Evolutionary conservation across 1,284 basidiomycete species (phyloP).

Genomic region (Sparassis latifolia): DNA sequence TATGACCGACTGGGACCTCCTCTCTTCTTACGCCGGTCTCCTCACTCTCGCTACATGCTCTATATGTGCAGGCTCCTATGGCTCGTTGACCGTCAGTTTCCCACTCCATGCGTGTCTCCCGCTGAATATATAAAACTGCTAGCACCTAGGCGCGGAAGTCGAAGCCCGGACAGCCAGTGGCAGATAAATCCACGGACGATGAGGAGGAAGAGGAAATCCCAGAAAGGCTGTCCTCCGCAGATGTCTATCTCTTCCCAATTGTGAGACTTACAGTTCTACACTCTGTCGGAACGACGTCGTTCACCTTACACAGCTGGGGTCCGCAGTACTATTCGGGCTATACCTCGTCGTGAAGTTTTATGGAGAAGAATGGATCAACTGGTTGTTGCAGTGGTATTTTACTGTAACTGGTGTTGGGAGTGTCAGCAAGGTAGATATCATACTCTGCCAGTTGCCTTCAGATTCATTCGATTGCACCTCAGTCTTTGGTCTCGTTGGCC

Average conservation of each 20-base stretch:
- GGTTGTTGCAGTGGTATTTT: conserved; percentile 74
- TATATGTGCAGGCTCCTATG: conserved; percentile 62
- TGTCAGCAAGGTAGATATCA: conserved; percentile 57
- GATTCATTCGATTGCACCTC: background rate
- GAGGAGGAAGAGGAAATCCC: conserved; percentile 40
- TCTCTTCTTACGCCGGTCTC: conserved; percentile 64
- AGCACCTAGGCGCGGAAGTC: conserved; percentile 24
- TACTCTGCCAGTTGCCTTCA: background rate
- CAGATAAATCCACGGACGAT: conserved; percentile 29
- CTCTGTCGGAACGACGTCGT: background rate
- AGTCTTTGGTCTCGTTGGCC: conserved; percentile 47
- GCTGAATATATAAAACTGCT: background rate
- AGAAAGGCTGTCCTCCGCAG: conserved; percentile 56
- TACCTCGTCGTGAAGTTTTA: conserved; percentile 73
- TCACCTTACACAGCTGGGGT: conserved; percentile 46
- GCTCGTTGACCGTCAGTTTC: conserved; percentile 55
- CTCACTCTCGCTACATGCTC: conserved; percentile 53
- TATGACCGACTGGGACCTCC: conserved; percentile 44
- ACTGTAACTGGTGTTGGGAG: conserved; percentile 55
- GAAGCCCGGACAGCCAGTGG: conserved; percentile 6
- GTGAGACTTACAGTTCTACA: conserved; percentile 31
- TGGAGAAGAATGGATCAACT: conserved; percentile 80
- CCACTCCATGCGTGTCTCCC: background rate
- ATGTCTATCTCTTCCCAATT: conserved; percentile 76
- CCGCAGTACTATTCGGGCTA: conserved; percentile 55